Percentiles rank a stretch among this genome's conserved stretches.
phyloP scores from a whole-genome alignment of 2,329 filamentous ascomycete genomes.

The Lasiodiplodia sp. region DNA sequence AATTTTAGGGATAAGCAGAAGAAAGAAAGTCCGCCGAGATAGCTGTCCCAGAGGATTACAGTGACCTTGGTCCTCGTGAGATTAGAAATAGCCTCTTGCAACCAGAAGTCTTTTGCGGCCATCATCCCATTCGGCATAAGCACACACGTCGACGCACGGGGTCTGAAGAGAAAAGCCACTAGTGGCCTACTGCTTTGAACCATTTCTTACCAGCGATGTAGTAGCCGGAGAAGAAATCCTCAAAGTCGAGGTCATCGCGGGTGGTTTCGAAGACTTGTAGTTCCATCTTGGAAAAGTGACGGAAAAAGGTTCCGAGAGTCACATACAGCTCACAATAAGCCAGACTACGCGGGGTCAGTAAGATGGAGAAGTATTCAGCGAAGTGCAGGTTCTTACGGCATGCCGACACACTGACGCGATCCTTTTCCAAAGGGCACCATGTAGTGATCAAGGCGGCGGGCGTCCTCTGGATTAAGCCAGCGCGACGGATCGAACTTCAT shows the following conservation, averaged over 20 bases:
- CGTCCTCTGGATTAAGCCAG: conserved; percentile 40
- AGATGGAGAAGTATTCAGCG: background rate
- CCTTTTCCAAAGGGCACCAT: conserved; percentile 50
- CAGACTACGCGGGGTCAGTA: conserved; percentile 34
- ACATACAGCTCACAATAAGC: conserved; percentile 48
- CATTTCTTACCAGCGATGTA: conserved; percentile 29
- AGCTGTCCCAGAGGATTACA: too few relatives aligned
- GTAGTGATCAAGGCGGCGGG: conserved; percentile 38
- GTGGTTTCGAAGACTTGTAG: conserved; percentile 33
- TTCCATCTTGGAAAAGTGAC: conserved; percentile 36
- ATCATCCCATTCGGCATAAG: background rate
- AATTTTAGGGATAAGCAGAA: too few relatives aligned
- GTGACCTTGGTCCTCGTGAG: too few relatives aligned
- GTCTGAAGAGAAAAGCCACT: background rate
- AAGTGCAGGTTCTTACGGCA: conserved; percentile 37
- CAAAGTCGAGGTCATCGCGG: conserved; percentile 38
- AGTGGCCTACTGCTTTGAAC: conserved; percentile 5
- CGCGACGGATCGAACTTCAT: conserved; percentile 46
- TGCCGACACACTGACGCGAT: conserved; percentile 45
- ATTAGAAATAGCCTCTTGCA: too few relatives aligned
- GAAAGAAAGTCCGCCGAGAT: too few relatives aligned
- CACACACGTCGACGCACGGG: background rate
- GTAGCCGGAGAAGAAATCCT: conserved; percentile 43
- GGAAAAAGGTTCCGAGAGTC: conserved; percentile 42
- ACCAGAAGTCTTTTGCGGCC: too few relatives aligned